Base-by-base conservation (phyloP, 352 stramenopile species). In the Globisporangium cederbergense region DNA sequence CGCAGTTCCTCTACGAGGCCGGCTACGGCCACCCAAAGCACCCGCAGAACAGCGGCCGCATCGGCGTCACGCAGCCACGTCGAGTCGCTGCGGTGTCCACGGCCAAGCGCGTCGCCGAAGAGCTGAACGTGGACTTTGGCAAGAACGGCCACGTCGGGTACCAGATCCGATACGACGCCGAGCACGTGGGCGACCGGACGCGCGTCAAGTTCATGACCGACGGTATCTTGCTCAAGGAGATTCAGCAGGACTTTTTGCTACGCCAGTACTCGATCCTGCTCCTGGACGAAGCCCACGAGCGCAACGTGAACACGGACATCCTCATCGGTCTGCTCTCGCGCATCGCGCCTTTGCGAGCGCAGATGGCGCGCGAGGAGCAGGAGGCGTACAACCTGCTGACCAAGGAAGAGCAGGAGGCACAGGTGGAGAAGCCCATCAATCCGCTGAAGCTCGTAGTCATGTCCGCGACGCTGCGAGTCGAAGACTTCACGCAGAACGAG, bases 171-270 rank as follows among this genome's bases (percentile, higher is more conserved):
- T 99, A 99, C 71, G 98, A 99, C 75, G 90, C 81, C 5, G 90
- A 91, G 52, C 96, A 98, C 42, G 76, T 99, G 8, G 89, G 91
- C 34, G 60, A 83, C 25, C 70, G 87, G 22, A 99, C 95, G 16
- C 83, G 87, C 8, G 84, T 99, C 56, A 99, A 99, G 75, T 99
- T 99, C 73, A 99, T 99, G 97, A 99, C 98, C 5, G 98, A 99
- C 71, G 98, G 98, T 66, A 99, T 99, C 64, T 73, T 99, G 43
- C 78, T 99, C n/a, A 94, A 98, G 72, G 97, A 99, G 74, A 97
- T 98, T 66, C 90, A 98, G 70, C 79, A 91, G 52, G 83, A 94
- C 55, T 92, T 93, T 50, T 64, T 93, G 36, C 60, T 94, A 51
- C 77, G 78, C 34, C 74, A 88, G 34, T 95, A 94, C 70, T 93